Evolutionary conservation across 2,329 filamentous ascomycete species (phyloP).

Genomic region (Fusarium paranaense): DNA sequence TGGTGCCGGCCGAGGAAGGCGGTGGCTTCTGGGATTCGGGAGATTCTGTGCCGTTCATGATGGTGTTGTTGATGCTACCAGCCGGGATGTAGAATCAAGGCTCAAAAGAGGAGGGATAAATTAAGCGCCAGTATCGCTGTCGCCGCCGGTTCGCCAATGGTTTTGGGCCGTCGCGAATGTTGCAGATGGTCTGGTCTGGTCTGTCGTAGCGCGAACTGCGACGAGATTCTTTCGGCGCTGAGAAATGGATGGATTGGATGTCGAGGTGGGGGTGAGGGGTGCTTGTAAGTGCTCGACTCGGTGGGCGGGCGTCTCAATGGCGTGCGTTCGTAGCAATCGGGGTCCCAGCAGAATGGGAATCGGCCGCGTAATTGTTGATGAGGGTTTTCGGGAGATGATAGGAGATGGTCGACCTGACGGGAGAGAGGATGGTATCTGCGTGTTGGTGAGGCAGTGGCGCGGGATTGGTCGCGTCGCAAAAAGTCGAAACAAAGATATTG

Average conservation of each 20-base stretch:
- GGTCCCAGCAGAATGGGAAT: slow-evolving; percentile 4
- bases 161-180: slow-evolving; percentile 19
- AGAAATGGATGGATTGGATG: slow-evolving; percentile 1
- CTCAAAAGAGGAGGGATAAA: not conserved
- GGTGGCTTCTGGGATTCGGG: slow-evolving; percentile 48
- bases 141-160: slow-evolving; percentile 21
- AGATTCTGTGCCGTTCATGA: slow-evolving; percentile 46
- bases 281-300: slow-evolving; percentile 40
- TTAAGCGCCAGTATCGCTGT: slow-evolving; percentile 6
- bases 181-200: slow-evolving; percentile 1
- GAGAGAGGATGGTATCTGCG: slow-evolving; percentile 15
- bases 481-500: slow-evolving; percentile 38
- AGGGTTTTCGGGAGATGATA: not conserved
- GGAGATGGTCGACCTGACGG: not conserved
- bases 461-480: slow-evolving; percentile 33
- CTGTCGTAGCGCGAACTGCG: slow-evolving; percentile 22
- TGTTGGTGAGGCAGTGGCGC: slow-evolving; percentile 32
- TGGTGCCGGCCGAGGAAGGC: slow-evolving; percentile 41
- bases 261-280: slow-evolving; percentile 37
- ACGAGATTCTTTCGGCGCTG: slow-evolving; percentile 22
- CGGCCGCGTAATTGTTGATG: not conserved
- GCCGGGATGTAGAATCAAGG: slow-evolving; percentile 2
- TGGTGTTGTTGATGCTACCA: slow-evolving; percentile 14
- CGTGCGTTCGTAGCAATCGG: slow-evolving; percentile 4
- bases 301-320: not conserved